Evolutionary conservation across 306 rosid species (phyloP).

Genomic region (Urtica urens): DNA sequence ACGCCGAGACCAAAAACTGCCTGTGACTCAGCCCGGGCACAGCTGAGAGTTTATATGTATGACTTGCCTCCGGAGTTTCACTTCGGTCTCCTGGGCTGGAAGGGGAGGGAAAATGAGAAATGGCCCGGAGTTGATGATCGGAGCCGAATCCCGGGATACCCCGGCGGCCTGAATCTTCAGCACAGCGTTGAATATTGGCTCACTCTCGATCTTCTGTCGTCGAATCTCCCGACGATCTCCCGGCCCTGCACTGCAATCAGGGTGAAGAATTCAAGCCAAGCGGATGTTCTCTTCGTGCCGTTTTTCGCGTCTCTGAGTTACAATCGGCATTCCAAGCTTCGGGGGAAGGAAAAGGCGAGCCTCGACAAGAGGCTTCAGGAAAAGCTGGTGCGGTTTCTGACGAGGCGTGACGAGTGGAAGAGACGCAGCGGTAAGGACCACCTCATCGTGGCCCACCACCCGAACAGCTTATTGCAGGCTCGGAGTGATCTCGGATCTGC

Average conservation of each 20-base stretch:
- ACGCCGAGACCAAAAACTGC: conserved; percentile 16
- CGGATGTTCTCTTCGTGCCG: conserved; percentile 80
- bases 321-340: conserved; percentile 68
- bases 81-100: conserved; percentile 84
- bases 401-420: conserved; percentile 51
- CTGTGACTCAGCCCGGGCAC: conserved; percentile 32
- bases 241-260: conserved; percentile 53
- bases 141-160: conserved; percentile 45
- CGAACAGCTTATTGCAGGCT: conserved; percentile 78
- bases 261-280: conserved; percentile 69
- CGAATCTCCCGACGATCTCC: conserved; percentile 22
- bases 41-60: conserved; percentile 77
- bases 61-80: conserved; percentile 85
- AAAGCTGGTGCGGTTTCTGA: conserved; percentile 51
- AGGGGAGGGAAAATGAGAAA: conserved; percentile 53
- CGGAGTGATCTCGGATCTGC: conserved; percentile 71
- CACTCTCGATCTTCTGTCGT: conserved; percentile 79
- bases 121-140: conserved; percentile 61
- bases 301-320: conserved; percentile 87
- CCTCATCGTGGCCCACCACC: conserved; percentile 81
- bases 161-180: conserved; percentile 90
- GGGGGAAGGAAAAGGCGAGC: conserved; percentile 46
- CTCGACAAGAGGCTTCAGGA: conserved; percentile 58
- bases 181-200: conserved; percentile 92
- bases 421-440: conserved; percentile 69